Base-by-base conservation (phyloP, 2,329 filamentous ascomycete species). In the Colletotrichum echinochloae region DNA sequence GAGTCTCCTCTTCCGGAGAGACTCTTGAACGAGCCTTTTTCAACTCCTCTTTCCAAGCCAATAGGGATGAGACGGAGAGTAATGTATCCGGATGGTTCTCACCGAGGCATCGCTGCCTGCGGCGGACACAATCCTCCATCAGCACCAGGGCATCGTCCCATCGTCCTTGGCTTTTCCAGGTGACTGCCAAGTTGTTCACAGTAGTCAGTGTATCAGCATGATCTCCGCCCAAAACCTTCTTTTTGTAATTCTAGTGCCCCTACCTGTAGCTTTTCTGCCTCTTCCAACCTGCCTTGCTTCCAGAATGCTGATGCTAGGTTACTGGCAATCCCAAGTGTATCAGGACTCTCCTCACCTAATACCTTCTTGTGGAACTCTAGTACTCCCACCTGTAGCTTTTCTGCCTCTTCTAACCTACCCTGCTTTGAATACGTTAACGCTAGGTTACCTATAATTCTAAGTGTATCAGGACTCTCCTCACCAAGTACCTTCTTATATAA, bases 281-380 rank as follows among this genome's bases (percentile, higher is more conserved):
- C 48, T 6, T 30, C 6, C 6, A 6, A 12, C 6, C 11, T 12
- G 1, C 26, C 48, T 16, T 51, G 48, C 0, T 28, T 3, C 6
- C 0, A 6, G 5, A 20, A 52, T 12, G 26, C 30, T 20, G 8
- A 18, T 2, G 26, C 49, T 5, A 52, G 16, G 26, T 30, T 30
- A 2, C 1, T 2, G 9, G 11, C 30, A 20, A 6, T 20, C 1
- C 1, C 9, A 0, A 39, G 14, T 12, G 49, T 30, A 2, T n/a
- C 4, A 2, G 44, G 44, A 48, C 23, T 20, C 8, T 54, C n/a
- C 12, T 23, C 44, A 5, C 44, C 44, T 12, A 48, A n/a, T 23
- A 48, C 44, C 8, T n/a, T 26, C 11, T 26, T 48, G 0, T 9
- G 11, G 1, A 6, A 7, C 44, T 23, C n/a, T 18, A 23, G 18